Percentiles rank a stretch among this genome's conserved stretches.
Evolutionary conservation across 2,329 filamentous ascomycete genomes (phyloP).

Genomic region (Ophiostoma tasmaniense): DNA sequence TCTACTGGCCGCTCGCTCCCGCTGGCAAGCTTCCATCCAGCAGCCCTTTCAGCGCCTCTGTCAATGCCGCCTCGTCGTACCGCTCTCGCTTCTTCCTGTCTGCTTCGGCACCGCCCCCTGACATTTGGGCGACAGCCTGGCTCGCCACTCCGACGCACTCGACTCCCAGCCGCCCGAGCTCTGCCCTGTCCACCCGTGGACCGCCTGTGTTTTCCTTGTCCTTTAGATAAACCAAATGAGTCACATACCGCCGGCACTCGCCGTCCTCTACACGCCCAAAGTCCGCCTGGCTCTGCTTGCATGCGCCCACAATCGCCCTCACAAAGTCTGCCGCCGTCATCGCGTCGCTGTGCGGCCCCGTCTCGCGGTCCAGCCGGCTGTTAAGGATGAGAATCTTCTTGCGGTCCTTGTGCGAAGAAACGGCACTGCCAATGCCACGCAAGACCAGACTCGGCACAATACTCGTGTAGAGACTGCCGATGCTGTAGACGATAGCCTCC

Average conservation of each 20-base stretch:
- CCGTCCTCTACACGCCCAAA: conserved; percentile 27
- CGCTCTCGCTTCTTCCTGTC: conserved; percentile 7
- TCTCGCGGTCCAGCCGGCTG: conserved; percentile 76
- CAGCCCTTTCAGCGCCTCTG: not conserved
- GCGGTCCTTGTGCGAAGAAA: conserved; percentile 34
- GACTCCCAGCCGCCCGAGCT: conserved; percentile 60
- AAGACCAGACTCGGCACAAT: conserved; percentile 77
- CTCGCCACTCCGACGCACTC: conserved; percentile 56
- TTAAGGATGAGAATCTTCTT: conserved; percentile 82
- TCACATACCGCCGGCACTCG: conserved; percentile 63
- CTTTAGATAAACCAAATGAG: conserved; percentile 69
- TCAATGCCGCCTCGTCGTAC: conserved; percentile 15
- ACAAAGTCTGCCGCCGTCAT: conserved; percentile 77
- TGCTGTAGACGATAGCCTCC: conserved; percentile 74
- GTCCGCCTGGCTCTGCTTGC: conserved; percentile 55
- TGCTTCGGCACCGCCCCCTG: not conserved
- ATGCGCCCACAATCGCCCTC: conserved; percentile 66
- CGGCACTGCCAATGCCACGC: conserved; percentile 59
- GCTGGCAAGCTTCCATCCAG: not conserved
- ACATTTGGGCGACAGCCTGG: conserved; percentile 47
- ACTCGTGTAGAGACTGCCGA: conserved; percentile 88
- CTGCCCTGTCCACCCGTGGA: conserved; percentile 60
- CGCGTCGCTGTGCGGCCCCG: conserved; percentile 55
- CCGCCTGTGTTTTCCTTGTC: conserved; percentile 33
- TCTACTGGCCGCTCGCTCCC: not conserved